Percentiles rank a stretch among this genome's conserved stretches.
These are phyloP conservation scores for Sorghum bicolor DNA, from an alignment of 176 grass and related monocot genomes.

Conservation along the genomic window Sorghum_bicolor_NCBIv3 NC_012870.2:30557501-30558000, in stretches of 20 bases:
- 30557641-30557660: neutral
- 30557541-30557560: too few relatives aligned
- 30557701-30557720: conserved; percentile 36
- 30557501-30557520: too few relatives aligned
- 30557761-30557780: conserved; percentile 34
- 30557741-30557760: conserved; percentile 37
- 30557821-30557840: neutral
- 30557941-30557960: conserved; percentile 51
- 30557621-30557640: neutral
- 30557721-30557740: conserved; percentile 22
- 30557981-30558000: conserved; percentile 77
- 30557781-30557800: neutral
- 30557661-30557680: neutral
- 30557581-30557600: neutral
- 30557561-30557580: neutral
- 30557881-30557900: conserved; percentile 51
- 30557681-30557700: neutral
- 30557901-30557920: conserved; percentile 58
- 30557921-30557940: conserved; percentile 51
- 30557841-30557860: neutral
- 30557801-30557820: neutral
- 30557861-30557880: conserved; percentile 16
- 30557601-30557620: neutral
- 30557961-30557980: conserved; percentile 70
- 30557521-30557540: too few relatives aligned